Base-by-base conservation (phyloP, 2,329 filamentous ascomycete genomes). In the Penicillium sp. region DNA sequence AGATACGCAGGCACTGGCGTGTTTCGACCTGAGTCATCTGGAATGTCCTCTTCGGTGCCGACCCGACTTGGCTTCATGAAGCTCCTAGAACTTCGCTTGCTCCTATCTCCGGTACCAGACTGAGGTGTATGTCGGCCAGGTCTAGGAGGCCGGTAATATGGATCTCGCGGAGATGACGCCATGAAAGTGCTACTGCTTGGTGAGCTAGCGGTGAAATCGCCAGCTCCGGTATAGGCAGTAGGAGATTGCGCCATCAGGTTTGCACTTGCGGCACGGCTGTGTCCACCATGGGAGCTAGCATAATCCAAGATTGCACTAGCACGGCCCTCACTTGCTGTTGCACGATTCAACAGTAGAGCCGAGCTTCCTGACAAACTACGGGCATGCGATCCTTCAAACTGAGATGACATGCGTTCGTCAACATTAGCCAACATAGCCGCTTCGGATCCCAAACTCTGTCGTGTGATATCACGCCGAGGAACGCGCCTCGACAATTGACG, bases 121-220 rank as follows among this genome's bases (percentile, higher is more conserved):
- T 85, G 85, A n/a, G 85, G 75, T 0, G 85, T 90, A 26, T 88
- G 84, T 49, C 86, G 84, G 44, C 89, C 84, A 54, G 86, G 82
- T 62, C 93, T 83, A 16, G 93, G 93, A 19, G 92, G 91, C 48
- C 93, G 88, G 71, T 96, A 98, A 70, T 95, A 98, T 0, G 91
- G 91, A 71, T 96, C 92, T 1, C 88, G 83, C 31, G 80, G 71
- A 27, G 81, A 75, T 43, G 80, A 75, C 4, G 81, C 66, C 63
- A 81, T 74, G 58, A 83, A 68, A 5, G 77, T 73, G 39, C 70
- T 74, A 35, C 69, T 73, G 46, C 72, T 69, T 52, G 78, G 75
- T 65, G 80, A 76, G 14, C 23, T 47, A 67, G 67, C 70, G 46
- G 77, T 77, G 65, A 77, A 72, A 39, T 79, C 80, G 10, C 86